Evolutionary conservation across 2,329 filamentous ascomycete species (phyloP), one percentile per base, ranked within the genome.

Genomic region (Pyrenochaeta sp.): DNA sequence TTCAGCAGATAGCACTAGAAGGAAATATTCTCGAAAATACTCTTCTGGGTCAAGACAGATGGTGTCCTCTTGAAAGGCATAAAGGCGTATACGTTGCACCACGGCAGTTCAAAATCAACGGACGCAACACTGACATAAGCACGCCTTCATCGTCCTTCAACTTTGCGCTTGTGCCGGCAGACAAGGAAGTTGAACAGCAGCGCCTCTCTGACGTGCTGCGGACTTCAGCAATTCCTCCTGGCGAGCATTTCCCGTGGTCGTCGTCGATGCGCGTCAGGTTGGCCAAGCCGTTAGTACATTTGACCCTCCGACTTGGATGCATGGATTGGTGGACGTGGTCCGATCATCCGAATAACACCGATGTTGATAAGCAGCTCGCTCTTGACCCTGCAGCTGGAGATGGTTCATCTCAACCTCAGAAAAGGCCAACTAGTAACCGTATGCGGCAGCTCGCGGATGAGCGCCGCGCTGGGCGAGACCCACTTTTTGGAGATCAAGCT

Each of bases 351-450:
- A 30, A 15, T 11, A 37, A 12, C 7, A 36, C 40, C 0, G 7
- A 53, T 17, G 9, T 33, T 0, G 7, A 4, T 10, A 1, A 49
- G 2, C 54, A 61, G 7, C 61, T 71, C 2, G 60, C 33, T 17
- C 55, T 72, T 5, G 68, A 72, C 14, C 68, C 69, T 4, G 51
- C 56, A 1, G 23, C 61, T 29, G 62, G 62, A 9, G 32, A 37
- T 33, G 43, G 32, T 1, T 27, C 17, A 14, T 17, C 23, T 1
- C 9, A 49, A 7, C 7, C 20, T 0, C 2, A 15, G 2, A n/a
- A 33, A 14, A 52, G 59, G 1, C 49, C 57, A 7, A 60, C 58
- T 2, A 21, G 36, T 10, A 15, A 41, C 12, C 48, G 18, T 1
- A 73, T 73, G 68, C 42, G 50, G 7, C 21, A 55, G 6, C 50